These are phyloP conservation scores for Aspergillus sp. DNA, from an alignment of 2,329 filamentous ascomycete species.

Conservation along the genomic window DNA sequence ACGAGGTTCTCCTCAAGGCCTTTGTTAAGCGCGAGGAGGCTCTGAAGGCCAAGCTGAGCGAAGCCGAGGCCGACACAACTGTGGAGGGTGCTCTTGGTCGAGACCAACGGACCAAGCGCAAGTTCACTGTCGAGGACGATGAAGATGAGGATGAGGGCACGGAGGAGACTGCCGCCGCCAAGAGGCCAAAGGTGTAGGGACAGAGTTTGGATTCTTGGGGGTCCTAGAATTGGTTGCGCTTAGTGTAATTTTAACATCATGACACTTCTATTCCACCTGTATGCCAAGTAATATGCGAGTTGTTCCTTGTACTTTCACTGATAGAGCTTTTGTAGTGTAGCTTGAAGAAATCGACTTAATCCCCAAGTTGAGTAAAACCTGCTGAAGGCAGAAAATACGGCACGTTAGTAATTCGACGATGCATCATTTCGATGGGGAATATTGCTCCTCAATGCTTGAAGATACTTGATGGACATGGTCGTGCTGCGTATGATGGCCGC, in stretches of 20 bases:
- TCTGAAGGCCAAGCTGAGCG: constrained; percentile 23
- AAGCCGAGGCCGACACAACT: constrained; percentile 19
- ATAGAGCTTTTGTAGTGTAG: neutral
- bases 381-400: no score
- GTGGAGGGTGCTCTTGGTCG: constrained; percentile 13
- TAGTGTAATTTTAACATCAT: neutral
- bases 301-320: neutral
- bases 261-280: neutral
- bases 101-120: constrained; percentile 28
- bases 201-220: neutral
- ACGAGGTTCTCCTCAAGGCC: constrained; percentile 52
- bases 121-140: constrained; percentile 32
- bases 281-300: neutral
- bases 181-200: constrained; percentile 32
- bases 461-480: neutral
- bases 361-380: no score
- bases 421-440: no score
- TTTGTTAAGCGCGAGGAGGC: constrained; percentile 34
- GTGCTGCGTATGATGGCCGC: neutral
- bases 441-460: neutral
- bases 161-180: constrained; percentile 19
- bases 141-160: constrained; percentile 23
- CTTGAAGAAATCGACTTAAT: no score
- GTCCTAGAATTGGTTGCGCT: neutral
- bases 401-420: no score